Percentiles rank a stretch among this genome's conserved stretches.
phyloP scores from a whole-genome alignment of 306 rosid genomes.

The Hippophae rhamnoides region DNA sequence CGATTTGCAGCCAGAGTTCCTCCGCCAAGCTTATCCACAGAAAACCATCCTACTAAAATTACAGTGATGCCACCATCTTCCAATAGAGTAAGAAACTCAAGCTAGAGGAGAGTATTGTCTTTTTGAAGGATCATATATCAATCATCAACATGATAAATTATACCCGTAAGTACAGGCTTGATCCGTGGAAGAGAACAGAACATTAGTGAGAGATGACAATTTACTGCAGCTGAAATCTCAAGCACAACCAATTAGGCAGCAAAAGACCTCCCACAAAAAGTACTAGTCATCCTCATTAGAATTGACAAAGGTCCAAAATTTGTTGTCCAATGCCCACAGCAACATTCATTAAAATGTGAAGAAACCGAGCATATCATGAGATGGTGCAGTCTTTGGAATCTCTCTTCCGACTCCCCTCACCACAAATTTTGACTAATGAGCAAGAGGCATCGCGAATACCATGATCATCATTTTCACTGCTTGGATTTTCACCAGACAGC shows the following conservation, averaged over 20 bases:
- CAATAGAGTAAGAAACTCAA: no score
- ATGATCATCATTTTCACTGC: slow-evolving; percentile 3
- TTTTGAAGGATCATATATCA: no score
- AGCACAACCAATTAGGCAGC: no score
- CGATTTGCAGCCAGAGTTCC: no score
- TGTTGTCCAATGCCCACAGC: background rate
- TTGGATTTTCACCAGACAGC: slow-evolving; percentile 6
- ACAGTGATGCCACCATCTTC: no score
- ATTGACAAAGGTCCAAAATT: background rate
- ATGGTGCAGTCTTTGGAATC: slow-evolving; percentile 10
- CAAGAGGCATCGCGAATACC: slow-evolving; percentile 29
- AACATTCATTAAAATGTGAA: background rate
- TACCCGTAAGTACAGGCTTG: background rate
- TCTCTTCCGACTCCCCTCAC: slow-evolving; percentile 2
- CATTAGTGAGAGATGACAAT: background rate
- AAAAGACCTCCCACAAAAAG: background rate
- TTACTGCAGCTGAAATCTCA: background rate
- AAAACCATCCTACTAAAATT: no score
- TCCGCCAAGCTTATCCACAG: no score
- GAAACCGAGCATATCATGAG: slow-evolving; percentile 2
- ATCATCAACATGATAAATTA: no score
- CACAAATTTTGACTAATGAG: slow-evolving; percentile 12
- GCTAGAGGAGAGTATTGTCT: no score
- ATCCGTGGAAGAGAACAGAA: background rate
- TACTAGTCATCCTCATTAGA: no score